phyloP scores from a whole-genome alignment of 2,329 filamentous ascomycete genomes.

The Verticillium tricorpus region DNA sequence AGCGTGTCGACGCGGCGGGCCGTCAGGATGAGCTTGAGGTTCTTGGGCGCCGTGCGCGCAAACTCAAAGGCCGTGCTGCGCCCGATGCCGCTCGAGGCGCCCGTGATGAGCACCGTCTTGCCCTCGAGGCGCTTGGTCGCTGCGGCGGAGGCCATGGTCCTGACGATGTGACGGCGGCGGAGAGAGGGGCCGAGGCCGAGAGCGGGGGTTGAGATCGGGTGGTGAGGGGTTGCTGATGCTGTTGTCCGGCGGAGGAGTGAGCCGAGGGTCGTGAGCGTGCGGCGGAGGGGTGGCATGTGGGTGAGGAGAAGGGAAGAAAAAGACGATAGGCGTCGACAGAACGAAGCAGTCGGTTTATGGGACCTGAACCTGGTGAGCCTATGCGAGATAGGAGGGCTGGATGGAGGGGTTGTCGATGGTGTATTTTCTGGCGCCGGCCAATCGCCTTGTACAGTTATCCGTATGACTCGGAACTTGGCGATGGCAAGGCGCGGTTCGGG shows the following conservation, averaged over 20 bases:
- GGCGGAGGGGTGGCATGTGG: neutral
- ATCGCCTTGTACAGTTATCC: neutral
- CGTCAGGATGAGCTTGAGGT: constrained; percentile 80
- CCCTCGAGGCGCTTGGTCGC: constrained; percentile 80
- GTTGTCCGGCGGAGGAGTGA: constrained; percentile 5
- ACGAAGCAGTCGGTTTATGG: neutral
- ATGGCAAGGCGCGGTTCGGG: neutral
- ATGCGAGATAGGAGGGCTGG: neutral
- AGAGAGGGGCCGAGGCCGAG: neutral
- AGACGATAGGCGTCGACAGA: neutral
- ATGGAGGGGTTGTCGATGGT: neutral
- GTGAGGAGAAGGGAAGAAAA: neutral
- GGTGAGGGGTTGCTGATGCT: neutral
- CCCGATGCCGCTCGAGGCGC: constrained; percentile 90
- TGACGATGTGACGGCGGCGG: neutral
- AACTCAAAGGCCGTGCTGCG: constrained; percentile 83
- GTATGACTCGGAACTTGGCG: neutral
- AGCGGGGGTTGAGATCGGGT: constrained; percentile 8
- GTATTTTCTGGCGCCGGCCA: neutral
- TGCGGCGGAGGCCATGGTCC: constrained; percentile 51
- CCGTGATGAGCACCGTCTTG: constrained; percentile 90
- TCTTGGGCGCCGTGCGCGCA: constrained; percentile 73
- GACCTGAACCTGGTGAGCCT: too few relatives aligned
- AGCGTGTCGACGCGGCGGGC: constrained; percentile 80
- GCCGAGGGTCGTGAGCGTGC: neutral